These are phyloP conservation scores for Nicotiana paniculata DNA, from an alignment of 257 asterid species.

Conservation along the genomic window DNA sequence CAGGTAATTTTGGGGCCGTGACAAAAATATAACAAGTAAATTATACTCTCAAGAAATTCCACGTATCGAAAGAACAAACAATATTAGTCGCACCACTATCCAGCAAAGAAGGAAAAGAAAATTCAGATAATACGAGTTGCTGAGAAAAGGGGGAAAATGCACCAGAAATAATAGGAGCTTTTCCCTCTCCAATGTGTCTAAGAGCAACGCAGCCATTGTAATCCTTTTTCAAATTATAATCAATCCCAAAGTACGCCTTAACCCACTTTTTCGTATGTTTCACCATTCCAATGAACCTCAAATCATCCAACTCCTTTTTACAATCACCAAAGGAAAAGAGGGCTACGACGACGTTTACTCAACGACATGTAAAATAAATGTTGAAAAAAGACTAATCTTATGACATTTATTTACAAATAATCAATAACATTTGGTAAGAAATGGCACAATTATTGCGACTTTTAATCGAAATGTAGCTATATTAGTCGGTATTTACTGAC, in stretches of 20 bases:
- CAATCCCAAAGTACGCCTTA: conserved; percentile 65
- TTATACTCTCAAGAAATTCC: not conserved
- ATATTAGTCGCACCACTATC: not conserved
- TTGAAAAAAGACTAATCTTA: too few species aligned
- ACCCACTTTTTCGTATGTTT: conserved; percentile 70
- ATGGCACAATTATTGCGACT: too few species aligned
- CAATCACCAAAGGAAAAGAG: conserved; percentile 4
- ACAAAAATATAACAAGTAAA: not conserved
- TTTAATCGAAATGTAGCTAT: too few species aligned
- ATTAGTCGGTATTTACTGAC: too few species aligned
- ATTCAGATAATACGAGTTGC: not conserved
- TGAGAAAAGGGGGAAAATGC: not conserved
- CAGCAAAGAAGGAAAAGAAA: not conserved
- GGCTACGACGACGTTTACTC: too few species aligned
- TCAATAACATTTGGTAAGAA: too few species aligned
- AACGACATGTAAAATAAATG: too few species aligned
- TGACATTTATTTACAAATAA: too few species aligned
- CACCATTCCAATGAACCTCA: conserved; percentile 53
- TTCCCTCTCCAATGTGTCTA: conserved; percentile 32
- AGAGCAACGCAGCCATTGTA: conserved; percentile 47
- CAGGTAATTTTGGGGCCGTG: too few species aligned
- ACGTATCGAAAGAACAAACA: not conserved
- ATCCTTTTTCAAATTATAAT: conserved; percentile 35
- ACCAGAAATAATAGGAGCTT: conserved; percentile 27
- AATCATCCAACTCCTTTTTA: conserved; percentile 51